phyloP scores from a whole-genome alignment of 2,329 filamentous ascomycete species.

The Neonectria hederae region DNA sequence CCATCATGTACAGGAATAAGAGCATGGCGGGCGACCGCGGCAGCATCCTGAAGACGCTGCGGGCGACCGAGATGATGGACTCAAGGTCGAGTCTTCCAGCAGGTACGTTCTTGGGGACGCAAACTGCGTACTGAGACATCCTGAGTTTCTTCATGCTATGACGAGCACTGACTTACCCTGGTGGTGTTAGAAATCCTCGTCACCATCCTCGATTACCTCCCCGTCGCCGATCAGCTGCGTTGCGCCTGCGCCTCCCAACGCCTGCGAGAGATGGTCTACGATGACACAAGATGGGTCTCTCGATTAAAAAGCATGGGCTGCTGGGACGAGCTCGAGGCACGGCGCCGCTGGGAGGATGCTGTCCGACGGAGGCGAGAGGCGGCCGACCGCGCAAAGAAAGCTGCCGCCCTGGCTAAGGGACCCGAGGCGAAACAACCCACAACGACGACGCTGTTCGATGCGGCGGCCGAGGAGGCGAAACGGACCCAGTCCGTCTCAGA shows the following conservation, averaged over 20 bases:
- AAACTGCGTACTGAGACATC: neutral
- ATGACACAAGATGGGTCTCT: constrained; percentile 94
- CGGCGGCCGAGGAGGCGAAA: constrained; percentile 71
- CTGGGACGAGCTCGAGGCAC: constrained; percentile 91
- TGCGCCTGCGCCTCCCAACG: constrained; percentile 86
- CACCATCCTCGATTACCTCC: constrained; percentile 87
- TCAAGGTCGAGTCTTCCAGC: constrained; percentile 83
- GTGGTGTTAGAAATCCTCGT: constrained; percentile 78
- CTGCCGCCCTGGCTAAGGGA: constrained; percentile 30
- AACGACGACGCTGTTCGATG: constrained; percentile 75
- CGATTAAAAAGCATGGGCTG: constrained; percentile 86
- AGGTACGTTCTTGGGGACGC: constrained; percentile 60
- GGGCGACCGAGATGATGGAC: constrained; percentile 82
- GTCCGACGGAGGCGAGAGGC: constrained; percentile 70
- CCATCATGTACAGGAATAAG: constrained; percentile 56
- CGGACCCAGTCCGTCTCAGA: constrained; percentile 52
- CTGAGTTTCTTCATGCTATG: neutral
- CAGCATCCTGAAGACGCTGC: constrained; percentile 78
- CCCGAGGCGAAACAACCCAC: constrained; percentile 29
- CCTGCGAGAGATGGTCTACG: constrained; percentile 98
- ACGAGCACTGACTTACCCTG: constrained; percentile 17
- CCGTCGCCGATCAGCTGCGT: constrained; percentile 83
- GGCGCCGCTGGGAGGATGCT: constrained; percentile 80
- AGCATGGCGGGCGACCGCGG: constrained; percentile 51
- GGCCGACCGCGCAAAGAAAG: constrained; percentile 39